Percentiles rank a stretch among this genome's conserved stretches.
Evolutionary conservation across 768 basidiomycete genomes (phyloP).

Genomic region (Leccinum barrowsii): DNA sequence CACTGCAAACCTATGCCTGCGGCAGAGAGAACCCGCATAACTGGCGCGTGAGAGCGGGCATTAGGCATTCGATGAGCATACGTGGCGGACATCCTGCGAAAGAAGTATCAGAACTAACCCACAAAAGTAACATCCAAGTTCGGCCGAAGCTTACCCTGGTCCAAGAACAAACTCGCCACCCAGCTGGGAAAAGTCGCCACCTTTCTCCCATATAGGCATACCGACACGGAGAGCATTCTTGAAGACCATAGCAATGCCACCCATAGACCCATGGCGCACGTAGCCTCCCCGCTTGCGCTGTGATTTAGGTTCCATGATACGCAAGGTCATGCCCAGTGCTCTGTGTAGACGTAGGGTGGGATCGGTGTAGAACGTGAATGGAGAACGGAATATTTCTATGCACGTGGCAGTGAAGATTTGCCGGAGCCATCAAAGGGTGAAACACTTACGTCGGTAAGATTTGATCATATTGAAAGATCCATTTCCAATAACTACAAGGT

Average conservation of each 20-base stretch:
- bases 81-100: slow-evolving; percentile 52
- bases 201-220: slow-evolving; percentile 81
- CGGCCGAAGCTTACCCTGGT: slow-evolving; percentile 50
- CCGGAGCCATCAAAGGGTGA: not conserved
- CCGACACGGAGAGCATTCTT: slow-evolving; percentile 65
- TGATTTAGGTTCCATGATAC: slow-evolving; percentile 39
- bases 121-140: not conserved
- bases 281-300: slow-evolving; percentile 53
- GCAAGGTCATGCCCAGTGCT: slow-evolving; percentile 71
- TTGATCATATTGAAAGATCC: slow-evolving; percentile 74
- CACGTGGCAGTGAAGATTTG: not conserved
- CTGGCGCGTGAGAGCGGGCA: slow-evolving; percentile 69
- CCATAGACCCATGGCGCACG: slow-evolving; percentile 59
- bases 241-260: slow-evolving; percentile 73
- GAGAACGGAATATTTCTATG: slow-evolving; percentile 64
- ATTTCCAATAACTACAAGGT: slow-evolving; percentile 73
- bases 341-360: slow-evolving; percentile 65
- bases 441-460: slow-evolving; percentile 59
- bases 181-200: slow-evolving; percentile 72
- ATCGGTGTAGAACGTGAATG: slow-evolving; percentile 78
- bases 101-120: slow-evolving; percentile 1
- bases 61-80: slow-evolving; percentile 86
- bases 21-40: slow-evolving; percentile 61
- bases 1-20: slow-evolving; percentile 44
- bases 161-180: slow-evolving; percentile 88